phyloP scores from a whole-genome alignment of 805 yeast species.

The Lipomyces sp. region DNA sequence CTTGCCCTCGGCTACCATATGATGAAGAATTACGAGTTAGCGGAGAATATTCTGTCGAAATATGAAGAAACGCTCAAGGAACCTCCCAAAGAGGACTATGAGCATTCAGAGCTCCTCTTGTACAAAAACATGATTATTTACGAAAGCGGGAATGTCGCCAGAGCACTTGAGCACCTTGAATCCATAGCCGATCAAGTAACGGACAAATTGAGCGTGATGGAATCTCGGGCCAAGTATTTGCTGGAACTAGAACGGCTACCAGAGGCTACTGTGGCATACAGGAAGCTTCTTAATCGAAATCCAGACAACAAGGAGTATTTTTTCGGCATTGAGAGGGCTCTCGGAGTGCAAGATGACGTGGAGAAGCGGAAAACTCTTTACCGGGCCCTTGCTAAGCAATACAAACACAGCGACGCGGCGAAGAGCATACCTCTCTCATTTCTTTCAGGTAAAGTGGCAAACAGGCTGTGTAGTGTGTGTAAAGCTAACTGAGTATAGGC shows the following conservation, averaged over 20 bases:
- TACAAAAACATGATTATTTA: slow-evolving; percentile 71
- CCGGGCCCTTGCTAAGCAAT: slow-evolving; percentile 65
- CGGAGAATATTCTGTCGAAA: slow-evolving; percentile 71
- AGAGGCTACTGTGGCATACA: slow-evolving; percentile 71
- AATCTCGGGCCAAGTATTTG: slow-evolving; percentile 68
- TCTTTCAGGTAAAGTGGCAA: slow-evolving; percentile 42
- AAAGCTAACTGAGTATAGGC: slow-evolving; percentile 32
- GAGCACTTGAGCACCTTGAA: slow-evolving; percentile 65
- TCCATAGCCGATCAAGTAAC: slow-evolving; percentile 55
- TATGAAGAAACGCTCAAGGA: slow-evolving; percentile 71
- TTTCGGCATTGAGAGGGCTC: slow-evolving; percentile 63
- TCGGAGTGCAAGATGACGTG: slow-evolving; percentile 58
- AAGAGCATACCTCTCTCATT: slow-evolving; percentile 77
- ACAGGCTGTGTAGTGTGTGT: neutral
- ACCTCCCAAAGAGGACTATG: slow-evolving; percentile 51
- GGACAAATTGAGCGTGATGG: slow-evolving; percentile 67
- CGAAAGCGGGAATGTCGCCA: slow-evolving; percentile 63
- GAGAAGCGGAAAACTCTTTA: slow-evolving; percentile 60
- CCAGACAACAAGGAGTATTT: slow-evolving; percentile 80
- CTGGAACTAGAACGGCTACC: slow-evolving; percentile 59
- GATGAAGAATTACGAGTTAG: slow-evolving; percentile 66
- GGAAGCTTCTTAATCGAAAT: slow-evolving; percentile 77
- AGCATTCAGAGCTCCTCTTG: slow-evolving; percentile 78
- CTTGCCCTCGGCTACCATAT: slow-evolving; percentile 85
- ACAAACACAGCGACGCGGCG: slow-evolving; percentile 82